phyloP scores from a whole-genome alignment of 2,329 filamentous ascomycete genomes.

The Ceratocystis huliohia region DNA sequence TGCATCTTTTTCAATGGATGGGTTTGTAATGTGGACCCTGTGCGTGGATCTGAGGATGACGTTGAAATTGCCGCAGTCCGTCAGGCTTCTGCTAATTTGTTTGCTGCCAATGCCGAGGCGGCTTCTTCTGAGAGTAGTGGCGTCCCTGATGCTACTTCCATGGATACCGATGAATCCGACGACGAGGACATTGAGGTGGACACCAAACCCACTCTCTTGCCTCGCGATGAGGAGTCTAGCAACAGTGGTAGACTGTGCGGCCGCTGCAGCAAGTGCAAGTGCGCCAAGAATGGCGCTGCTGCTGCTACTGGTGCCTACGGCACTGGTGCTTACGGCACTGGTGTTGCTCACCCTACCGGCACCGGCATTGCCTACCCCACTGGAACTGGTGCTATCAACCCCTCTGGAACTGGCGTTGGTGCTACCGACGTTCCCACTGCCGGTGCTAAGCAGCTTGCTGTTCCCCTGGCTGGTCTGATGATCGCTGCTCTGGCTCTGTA shows the following conservation, averaged over 20 bases:
- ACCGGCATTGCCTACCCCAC: not conserved
- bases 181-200: not conserved
- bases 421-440: not conserved
- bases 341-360: not conserved
- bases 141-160: not conserved
- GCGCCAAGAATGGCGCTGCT: not conserved
- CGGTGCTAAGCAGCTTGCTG: slow-evolving; percentile 3
- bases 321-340: not conserved
- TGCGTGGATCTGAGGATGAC: too few relatives aligned
- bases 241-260: not conserved
- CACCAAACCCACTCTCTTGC: not conserved
- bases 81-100: too few relatives aligned
- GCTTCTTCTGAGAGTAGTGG: not conserved
- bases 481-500: not conserved
- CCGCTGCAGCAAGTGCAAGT: not conserved
- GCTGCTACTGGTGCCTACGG: not conserved
- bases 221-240: not conserved
- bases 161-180: too few relatives aligned
- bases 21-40: too few relatives aligned
- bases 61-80: too few relatives aligned
- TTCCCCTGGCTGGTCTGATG: not conserved
- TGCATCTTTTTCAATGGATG: too few relatives aligned
- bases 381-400: not conserved
- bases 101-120: too few relatives aligned
- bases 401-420: not conserved